These are phyloP conservation scores for Metarhizium anisopliae DNA, from an alignment of 2,329 filamentous ascomycete species.

Conservation along the genomic window DNA sequence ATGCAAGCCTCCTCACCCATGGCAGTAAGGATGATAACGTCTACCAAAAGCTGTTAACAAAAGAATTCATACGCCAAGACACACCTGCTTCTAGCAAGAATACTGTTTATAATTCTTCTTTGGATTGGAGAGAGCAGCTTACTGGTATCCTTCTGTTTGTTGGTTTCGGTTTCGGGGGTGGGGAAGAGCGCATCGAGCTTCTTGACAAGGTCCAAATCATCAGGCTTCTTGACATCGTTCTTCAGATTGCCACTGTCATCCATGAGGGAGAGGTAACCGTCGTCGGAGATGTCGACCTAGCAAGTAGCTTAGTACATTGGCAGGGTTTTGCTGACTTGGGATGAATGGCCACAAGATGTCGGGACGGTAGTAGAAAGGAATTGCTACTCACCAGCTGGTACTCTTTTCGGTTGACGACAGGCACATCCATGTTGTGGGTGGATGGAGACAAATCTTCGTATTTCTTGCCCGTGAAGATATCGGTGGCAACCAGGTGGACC, in stretches of 20 bases:
- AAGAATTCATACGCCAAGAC: background rate
- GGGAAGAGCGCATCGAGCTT: constrained; percentile 77
- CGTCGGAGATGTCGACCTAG: constrained; percentile 89
- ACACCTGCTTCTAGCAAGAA: background rate
- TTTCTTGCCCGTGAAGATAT: constrained; percentile 99
- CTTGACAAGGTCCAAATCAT: constrained; percentile 70
- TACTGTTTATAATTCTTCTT: background rate
- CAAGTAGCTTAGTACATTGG: constrained; percentile 10
- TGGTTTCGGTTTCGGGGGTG: constrained; percentile 44
- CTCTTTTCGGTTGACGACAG: constrained; percentile 83
- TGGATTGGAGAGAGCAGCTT: constrained; percentile 35
- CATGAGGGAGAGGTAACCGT: constrained; percentile 93
- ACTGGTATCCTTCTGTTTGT: constrained; percentile 71
- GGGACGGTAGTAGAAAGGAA: background rate
- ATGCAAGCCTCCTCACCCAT: constrained; percentile 94
- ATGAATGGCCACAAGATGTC: background rate
- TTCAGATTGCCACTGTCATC: constrained; percentile 76
- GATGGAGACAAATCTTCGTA: constrained; percentile 97
- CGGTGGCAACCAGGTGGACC: constrained; percentile 94
- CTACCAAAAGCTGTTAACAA: constrained; percentile 34
- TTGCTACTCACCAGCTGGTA: constrained; percentile 78
- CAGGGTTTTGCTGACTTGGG: constrained; percentile 3
- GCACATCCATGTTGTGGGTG: constrained; percentile 97
- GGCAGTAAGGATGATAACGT: constrained; percentile 84
- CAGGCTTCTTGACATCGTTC: constrained; percentile 90